phyloP scores from a whole-genome alignment of 257 asterid species.

The Primulina tabacum region DNA sequence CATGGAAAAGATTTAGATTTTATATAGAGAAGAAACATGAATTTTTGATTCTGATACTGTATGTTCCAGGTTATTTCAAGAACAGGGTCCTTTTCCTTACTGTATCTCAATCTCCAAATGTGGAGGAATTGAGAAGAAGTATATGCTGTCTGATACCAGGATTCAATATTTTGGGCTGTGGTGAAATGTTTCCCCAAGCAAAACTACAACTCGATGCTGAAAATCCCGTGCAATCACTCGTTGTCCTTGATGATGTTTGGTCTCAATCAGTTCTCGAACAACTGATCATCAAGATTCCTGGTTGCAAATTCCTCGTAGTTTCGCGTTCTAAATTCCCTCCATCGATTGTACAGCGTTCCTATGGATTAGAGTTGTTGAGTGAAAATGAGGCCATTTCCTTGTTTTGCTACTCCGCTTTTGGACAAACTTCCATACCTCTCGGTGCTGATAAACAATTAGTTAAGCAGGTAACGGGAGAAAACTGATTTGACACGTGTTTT shows the following conservation, averaged over 20 bases:
- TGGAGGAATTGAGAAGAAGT: conserved; percentile 61
- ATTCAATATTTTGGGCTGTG: conserved; percentile 21
- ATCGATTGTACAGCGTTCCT: conserved; percentile 51
- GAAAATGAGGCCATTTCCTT: conserved; percentile 73
- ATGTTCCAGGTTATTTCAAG: conserved; percentile 59
- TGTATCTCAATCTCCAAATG: conserved; percentile 86
- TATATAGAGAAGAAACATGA: background rate
- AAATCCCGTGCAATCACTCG: conserved; percentile 34
- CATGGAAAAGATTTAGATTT: background rate
- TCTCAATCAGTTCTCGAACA: conserved; percentile 67
- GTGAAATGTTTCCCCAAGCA: conserved; percentile 33
- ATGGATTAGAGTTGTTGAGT: conserved; percentile 64
- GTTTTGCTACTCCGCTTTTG: conserved; percentile 83
- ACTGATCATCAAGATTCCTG: conserved; percentile 51
- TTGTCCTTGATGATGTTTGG: conserved; percentile 92
- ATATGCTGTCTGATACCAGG: conserved; percentile 67
- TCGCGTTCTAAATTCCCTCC: conserved; percentile 70
- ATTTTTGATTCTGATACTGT: conserved; percentile 3
- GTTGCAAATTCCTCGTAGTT: conserved; percentile 76
- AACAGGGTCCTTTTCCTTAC: conserved; percentile 62
- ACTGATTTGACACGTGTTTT: background rate
- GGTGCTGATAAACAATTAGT: conserved; percentile 49
- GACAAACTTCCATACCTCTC: conserved; percentile 54
- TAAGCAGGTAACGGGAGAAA: conserved; percentile 50
- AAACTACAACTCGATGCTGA: conserved; percentile 32